Evolutionary conservation across 495 filamentous ascomycete species (phyloP).

Genomic region (Lichenothelia convexa): DNA sequence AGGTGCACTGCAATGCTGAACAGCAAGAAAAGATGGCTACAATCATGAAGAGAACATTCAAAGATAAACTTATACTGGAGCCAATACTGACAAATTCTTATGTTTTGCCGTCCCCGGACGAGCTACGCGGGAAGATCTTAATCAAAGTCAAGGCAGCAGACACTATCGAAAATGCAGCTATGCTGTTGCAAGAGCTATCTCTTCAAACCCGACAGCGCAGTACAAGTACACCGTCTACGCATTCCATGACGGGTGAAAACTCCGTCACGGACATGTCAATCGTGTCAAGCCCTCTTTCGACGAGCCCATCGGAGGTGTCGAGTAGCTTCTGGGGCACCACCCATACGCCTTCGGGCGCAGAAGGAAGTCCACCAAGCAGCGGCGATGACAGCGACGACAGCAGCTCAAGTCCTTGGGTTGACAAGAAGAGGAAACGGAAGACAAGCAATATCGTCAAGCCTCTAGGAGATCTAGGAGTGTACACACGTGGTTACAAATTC

Average conservation of each 20-base stretch:
- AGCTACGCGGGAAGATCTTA: slow-evolving; percentile 63
- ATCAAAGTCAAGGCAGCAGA: slow-evolving; percentile 77
- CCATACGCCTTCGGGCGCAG: slow-evolving; percentile 20
- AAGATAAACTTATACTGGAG: slow-evolving; percentile 54
- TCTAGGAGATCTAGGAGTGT: slow-evolving; percentile 74
- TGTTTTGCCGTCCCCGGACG: slow-evolving; percentile 65
- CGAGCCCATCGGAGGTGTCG: slow-evolving; percentile 28
- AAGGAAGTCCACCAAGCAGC: slow-evolving; percentile 38
- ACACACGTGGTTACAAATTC: slow-evolving; percentile 75
- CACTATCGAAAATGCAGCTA: slow-evolving; percentile 15
- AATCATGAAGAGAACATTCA: slow-evolving; percentile 71
- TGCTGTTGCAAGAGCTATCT: slow-evolving; percentile 22
- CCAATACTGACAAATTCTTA: slow-evolving; percentile 46
- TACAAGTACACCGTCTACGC: slow-evolving; percentile 36
- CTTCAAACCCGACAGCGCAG: slow-evolving; percentile 54
- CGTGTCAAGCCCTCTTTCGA: slow-evolving; percentile 29
- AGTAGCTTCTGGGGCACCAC: slow-evolving; percentile 28
- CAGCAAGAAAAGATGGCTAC: slow-evolving; percentile 82
- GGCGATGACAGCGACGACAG: slow-evolving; percentile 52
- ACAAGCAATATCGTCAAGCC: slow-evolving; percentile 73
- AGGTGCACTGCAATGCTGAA: slow-evolving; percentile 73
- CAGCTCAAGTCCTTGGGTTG: slow-evolving; percentile 19
- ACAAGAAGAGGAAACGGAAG: slow-evolving; percentile 37
- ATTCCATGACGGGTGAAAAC: neutral
- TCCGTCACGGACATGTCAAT: slow-evolving; percentile 36